These are phyloP conservation scores for Aspergillus proliferans DNA, from an alignment of 2,329 filamentous ascomycete genomes.

Conservation along the genomic window DNA sequence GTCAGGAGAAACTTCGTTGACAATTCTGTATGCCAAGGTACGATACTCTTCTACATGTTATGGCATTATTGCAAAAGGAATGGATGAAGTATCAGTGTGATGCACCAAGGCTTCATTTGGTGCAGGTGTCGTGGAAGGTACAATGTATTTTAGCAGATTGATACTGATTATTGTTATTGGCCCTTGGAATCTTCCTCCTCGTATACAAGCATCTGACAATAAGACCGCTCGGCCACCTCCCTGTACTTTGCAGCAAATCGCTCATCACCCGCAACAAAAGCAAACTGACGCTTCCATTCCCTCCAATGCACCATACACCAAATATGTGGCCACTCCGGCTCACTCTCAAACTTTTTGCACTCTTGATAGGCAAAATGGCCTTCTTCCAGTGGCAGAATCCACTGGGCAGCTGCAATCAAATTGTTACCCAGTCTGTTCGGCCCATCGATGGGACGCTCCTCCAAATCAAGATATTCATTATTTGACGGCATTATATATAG, in stretches of 20 bases:
- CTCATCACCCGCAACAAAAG: not conserved
- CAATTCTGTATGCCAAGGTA: slow-evolving; percentile 5
- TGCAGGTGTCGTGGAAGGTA: too few relatives aligned
- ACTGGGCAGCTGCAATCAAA: not conserved
- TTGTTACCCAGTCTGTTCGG: not conserved
- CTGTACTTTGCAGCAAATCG: not conserved
- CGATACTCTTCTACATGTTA: not conserved
- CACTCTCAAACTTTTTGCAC: not conserved
- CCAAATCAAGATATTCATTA: not conserved
- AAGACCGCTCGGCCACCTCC: not conserved
- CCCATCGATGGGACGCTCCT: not conserved
- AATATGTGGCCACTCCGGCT: not conserved
- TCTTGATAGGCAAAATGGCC: not conserved
- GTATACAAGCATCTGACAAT: not conserved
- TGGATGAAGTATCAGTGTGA: too few relatives aligned
- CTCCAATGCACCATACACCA: not conserved
- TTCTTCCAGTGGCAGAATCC: not conserved
- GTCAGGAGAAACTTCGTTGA: slow-evolving; percentile 11
- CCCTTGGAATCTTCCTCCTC: not conserved
- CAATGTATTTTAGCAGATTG: too few relatives aligned
- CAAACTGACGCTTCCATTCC: not conserved
- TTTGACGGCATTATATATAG: not conserved
- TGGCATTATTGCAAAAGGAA: too few relatives aligned
- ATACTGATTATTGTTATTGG: not conserved
- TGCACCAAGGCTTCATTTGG: too few relatives aligned